phyloP scores from a whole-genome alignment of 2,329 filamentous ascomycete species.

The Ophiostoma ulmi region DNA sequence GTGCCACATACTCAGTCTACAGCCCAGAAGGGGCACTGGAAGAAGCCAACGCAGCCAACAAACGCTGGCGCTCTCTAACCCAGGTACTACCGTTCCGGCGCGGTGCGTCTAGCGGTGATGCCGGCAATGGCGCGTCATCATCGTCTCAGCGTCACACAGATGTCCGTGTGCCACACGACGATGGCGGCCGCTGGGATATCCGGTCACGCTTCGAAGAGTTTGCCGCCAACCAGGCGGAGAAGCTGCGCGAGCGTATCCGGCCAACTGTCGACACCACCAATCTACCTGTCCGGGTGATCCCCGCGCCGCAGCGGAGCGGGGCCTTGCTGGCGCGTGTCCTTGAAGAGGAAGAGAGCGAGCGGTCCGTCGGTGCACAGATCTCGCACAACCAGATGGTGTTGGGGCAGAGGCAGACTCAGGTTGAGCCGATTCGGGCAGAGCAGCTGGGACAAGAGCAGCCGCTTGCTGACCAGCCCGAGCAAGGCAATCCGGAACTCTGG shows the following conservation, averaged over 20 bases:
- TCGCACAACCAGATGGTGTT: background rate
- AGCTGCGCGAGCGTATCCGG: conserved; percentile 51
- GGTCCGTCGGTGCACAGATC: background rate
- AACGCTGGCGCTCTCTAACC: conserved; percentile 33
- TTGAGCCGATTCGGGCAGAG: background rate
- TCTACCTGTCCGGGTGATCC: conserved; percentile 56
- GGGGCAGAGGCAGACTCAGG: background rate
- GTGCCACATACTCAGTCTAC: conserved; percentile 28
- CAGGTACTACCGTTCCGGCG: conserved; percentile 34
- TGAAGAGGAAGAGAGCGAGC: conserved; percentile 45
- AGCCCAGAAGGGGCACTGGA: background rate
- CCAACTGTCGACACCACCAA: conserved; percentile 51
- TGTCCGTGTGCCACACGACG: conserved; percentile 22
- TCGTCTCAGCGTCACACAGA: background rate
- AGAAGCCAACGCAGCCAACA: conserved; percentile 24
- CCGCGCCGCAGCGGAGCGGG: conserved; percentile 55
- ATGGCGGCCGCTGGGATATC: conserved; percentile 48
- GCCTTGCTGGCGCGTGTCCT: conserved; percentile 52
- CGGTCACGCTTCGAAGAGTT: conserved; percentile 56
- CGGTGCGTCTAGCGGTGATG: background rate
- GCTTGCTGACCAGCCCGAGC: background rate
- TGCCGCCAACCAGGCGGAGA: conserved; percentile 56
- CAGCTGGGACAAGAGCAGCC: conserved; percentile 6
- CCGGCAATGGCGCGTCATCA: background rate
- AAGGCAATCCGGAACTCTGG: conserved; percentile 7